Percentiles rank a stretch among this genome's conserved stretches.
These are phyloP conservation scores for Saccharomyces hybrid DNA, from an alignment of 1,139 yeast genomes.

Conservation along the genomic window DNA sequence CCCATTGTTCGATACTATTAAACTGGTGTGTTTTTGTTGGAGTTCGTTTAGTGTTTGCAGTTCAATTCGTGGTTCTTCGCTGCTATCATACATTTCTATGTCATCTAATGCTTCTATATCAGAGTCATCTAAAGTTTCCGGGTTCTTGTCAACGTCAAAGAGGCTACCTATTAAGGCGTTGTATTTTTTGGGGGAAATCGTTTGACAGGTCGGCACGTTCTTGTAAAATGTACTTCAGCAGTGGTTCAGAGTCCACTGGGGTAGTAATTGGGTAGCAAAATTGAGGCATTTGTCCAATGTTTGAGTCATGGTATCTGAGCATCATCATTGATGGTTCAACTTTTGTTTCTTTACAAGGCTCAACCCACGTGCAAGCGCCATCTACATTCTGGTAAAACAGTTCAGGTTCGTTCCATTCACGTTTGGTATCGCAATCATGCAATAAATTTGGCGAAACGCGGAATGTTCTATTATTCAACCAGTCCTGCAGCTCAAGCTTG, in stretches of 20 bases:
- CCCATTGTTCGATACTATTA: conserved; percentile 12
- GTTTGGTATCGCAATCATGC: not conserved
- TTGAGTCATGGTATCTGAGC: not conserved
- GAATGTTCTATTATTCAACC: not conserved
- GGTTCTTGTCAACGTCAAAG: conserved; percentile 5
- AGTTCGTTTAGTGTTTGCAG: not conserved
- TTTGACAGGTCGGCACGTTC: not conserved
- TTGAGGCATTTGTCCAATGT: not conserved
- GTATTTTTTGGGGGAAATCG: not conserved
- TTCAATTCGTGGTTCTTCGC: not conserved
- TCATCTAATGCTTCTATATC: conserved; percentile 15
- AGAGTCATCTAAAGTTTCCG: conserved; percentile 17
- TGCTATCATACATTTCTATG: not conserved
- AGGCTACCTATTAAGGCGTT: not conserved
- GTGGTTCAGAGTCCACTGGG: not conserved
- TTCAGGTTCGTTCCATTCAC: not conserved
- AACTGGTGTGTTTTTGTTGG: not conserved
- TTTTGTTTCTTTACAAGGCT: not conserved
- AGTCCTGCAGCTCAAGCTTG: not conserved
- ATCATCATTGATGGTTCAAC: not conserved
- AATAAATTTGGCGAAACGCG: not conserved
- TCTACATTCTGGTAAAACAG: not conserved
- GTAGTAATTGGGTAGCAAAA: not conserved
- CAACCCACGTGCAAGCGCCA: not conserved
- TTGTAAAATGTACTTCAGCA: not conserved